Evolutionary conservation across 75 land plant genomes (phyloP).

Genomic region (Cunninghamia lanceolata): DNA sequence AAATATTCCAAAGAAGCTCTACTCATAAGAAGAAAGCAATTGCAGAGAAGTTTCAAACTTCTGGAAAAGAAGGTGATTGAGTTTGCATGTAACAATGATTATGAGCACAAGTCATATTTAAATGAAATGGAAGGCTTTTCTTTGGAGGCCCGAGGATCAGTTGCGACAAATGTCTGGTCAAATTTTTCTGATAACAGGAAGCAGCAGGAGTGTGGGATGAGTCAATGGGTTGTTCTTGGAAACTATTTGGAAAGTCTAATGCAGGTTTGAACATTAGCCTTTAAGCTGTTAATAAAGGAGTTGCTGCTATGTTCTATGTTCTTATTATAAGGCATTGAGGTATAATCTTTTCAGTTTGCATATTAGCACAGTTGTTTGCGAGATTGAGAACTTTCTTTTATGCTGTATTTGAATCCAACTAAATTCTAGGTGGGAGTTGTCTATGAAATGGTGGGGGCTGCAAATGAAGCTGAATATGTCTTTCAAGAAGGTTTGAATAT

Average conservation of each 20-base stretch:
- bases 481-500: constrained; percentile 56
- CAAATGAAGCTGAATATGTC: constrained; percentile 65
- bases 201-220: constrained; percentile 30
- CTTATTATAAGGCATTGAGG: neutral
- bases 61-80: constrained; percentile 12
- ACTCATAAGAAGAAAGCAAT: constrained; percentile 25
- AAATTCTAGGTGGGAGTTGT: constrained; percentile 63
- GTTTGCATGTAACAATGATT: constrained; percentile 4
- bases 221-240: constrained; percentile 75
- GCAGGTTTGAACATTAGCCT: constrained; percentile 45
- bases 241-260: constrained; percentile 83
- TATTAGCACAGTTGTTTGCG: neutral
- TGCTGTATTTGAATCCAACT: neutral
- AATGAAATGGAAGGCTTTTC: constrained; percentile 4
- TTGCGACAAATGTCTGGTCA: constrained; percentile 50
- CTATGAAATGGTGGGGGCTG: constrained; percentile 67
- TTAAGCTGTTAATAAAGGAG: neutral
- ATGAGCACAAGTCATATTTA: constrained; percentile 2
- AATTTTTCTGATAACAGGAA: constrained; percentile 12
- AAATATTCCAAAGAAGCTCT: constrained; percentile 49
- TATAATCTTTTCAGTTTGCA: neutral
- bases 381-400: neutral
- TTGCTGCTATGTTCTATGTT: neutral
- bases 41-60: constrained; percentile 28
- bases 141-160: constrained; percentile 26